Conservation (phyloP, 306 rosid species). For the Amphicarpaea edgeworthii region DNA sequence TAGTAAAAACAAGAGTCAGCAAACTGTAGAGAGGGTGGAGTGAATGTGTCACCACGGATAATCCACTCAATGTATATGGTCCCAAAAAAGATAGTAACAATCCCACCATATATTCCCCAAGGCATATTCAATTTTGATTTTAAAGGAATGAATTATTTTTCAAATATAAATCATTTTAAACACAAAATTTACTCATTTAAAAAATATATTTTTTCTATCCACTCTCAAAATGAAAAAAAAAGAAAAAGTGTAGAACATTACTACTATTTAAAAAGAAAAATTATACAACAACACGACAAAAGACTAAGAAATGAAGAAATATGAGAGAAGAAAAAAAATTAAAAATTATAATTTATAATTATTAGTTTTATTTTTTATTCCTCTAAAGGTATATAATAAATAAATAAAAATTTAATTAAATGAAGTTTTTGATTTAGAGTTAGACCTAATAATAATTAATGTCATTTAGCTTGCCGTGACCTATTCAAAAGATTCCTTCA, state of each 20-base stretch:
- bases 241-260: neutral
- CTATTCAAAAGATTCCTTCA: neutral
- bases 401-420: neutral
- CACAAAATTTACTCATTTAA: neutral
- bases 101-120: slow-evolving; percentile 7
- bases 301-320: too few relatives aligned
- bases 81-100: slow-evolving; percentile 30
- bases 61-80: slow-evolving; percentile 37
- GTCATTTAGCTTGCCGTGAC: neutral
- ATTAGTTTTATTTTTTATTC: neutral
- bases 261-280: too few relatives aligned
- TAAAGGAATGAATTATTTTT: neutral
- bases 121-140: slow-evolving; percentile 1
- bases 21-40: slow-evolving; percentile 17
- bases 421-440: neutral
- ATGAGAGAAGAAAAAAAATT: too few relatives aligned
- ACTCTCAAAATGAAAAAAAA: neutral
- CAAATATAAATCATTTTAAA: neutral
- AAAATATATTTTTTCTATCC: neutral
- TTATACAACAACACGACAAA: too few relatives aligned
- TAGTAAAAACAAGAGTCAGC: slow-evolving; percentile 53
- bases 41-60: slow-evolving; percentile 37
- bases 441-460: neutral
- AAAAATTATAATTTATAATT: neutral
- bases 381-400: neutral